Evolutionary conservation across 1,284 basidiomycete species (phyloP).

Genomic region (Ceratobasidium sp.): DNA sequence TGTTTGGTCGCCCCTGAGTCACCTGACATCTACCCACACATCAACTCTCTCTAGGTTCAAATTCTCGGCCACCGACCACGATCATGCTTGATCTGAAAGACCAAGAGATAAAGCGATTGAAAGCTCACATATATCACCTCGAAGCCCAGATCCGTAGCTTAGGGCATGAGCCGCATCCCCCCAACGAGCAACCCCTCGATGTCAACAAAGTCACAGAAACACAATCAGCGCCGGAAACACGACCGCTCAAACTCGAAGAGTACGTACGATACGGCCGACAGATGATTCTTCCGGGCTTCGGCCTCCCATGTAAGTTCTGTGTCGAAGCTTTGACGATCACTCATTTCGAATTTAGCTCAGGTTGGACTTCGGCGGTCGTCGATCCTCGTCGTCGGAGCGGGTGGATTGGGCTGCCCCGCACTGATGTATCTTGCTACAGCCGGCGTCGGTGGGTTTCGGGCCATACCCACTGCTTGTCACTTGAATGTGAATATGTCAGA

Average conservation of each 20-base stretch:
- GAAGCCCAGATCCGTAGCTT: constrained; percentile 11
- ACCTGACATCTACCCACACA: constrained; percentile 10
- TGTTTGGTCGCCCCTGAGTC: not conserved
- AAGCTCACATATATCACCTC: not conserved
- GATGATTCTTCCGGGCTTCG: constrained; percentile 94
- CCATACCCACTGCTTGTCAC: constrained; percentile 10
- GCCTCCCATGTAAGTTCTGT: constrained; percentile 72
- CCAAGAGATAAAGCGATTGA: not conserved
- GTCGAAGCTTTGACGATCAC: not conserved
- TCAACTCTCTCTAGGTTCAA: not conserved
- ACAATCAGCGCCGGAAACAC: not conserved
- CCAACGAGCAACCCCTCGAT: not conserved
- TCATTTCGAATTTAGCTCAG: constrained; percentile 69
- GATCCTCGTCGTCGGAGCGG: constrained; percentile 92
- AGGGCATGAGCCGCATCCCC: constrained; percentile 8
- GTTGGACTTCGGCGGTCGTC: constrained; percentile 78
- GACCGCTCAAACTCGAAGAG: constrained; percentile 63
- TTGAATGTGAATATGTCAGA: not conserved
- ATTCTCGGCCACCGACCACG: not conserved
- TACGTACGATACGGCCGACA: constrained; percentile 95
- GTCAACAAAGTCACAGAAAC: not conserved
- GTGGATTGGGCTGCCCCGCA: constrained; percentile 95
- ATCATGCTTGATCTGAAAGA: constrained; percentile 9
- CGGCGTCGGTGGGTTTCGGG: constrained; percentile 76
- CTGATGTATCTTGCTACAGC: constrained; percentile 93